These are phyloP conservation scores for Microsporum canis DNA, from an alignment of 2,329 filamentous ascomycete species.

Conservation along the genomic window DNA sequence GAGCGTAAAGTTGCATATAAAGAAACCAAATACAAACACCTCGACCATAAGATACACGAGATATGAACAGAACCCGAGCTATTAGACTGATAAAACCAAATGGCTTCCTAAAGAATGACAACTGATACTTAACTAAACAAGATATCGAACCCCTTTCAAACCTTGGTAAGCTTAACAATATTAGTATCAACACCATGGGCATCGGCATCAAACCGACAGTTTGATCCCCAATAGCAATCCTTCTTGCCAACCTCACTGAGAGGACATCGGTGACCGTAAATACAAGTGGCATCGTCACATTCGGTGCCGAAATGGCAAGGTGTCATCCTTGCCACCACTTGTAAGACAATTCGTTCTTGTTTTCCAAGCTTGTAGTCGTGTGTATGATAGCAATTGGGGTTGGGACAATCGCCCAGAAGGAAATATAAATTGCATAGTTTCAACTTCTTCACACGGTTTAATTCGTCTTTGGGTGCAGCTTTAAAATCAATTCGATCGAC, in stretches of 20 bases:
- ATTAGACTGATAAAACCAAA: not conserved
- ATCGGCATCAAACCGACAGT: constrained; percentile 47
- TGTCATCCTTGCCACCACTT: constrained; percentile 51
- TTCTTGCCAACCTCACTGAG: constrained; percentile 42
- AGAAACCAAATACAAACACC: not conserved
- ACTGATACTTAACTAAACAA: not conserved
- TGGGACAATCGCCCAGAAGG: constrained; percentile 47
- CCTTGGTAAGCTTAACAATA: constrained; percentile 36
- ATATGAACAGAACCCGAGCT: not conserved
- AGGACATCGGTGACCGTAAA: constrained; percentile 53
- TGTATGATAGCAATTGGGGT: constrained; percentile 42
- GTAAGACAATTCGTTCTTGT: constrained; percentile 43
- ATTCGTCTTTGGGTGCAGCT: constrained; percentile 44
- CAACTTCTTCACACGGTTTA: constrained; percentile 49
- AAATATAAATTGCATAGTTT: constrained; percentile 54
- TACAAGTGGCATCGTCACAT: constrained; percentile 50
- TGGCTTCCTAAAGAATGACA: not conserved
- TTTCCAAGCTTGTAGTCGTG: constrained; percentile 45
- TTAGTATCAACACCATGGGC: constrained; percentile 49
- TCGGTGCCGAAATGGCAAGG: constrained; percentile 47
- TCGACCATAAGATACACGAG: not conserved
- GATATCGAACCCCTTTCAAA: constrained; percentile 3
- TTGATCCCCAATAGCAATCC: constrained; percentile 47
- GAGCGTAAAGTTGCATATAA: not conserved
- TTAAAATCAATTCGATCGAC: constrained; percentile 43